These are phyloP conservation scores for Rhodotorula mucilaginosa DNA, from an alignment of 1,284 basidiomycete species.

Conservation along the genomic window DNA sequence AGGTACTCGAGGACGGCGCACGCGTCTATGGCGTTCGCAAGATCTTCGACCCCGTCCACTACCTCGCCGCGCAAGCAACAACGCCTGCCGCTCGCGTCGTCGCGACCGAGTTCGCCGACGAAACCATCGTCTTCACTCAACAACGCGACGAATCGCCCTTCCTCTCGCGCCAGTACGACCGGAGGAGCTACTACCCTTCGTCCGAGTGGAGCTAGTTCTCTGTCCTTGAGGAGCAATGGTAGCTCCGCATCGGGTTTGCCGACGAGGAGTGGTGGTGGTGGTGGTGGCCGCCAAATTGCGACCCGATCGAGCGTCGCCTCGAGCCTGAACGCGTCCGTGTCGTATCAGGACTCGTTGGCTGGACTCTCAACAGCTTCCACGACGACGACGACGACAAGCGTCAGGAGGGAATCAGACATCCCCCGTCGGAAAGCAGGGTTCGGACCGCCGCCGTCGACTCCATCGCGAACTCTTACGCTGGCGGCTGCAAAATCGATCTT, in stretches of 20 bases:
- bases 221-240: no score
- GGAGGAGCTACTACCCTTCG: background rate
- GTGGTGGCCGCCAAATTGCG: background rate
- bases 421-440: conserved; percentile 19
- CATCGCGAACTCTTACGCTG: background rate
- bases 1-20: no score
- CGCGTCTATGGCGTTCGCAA: no score
- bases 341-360: conserved; percentile 3
- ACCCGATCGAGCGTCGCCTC: conserved; percentile 1
- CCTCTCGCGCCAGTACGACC: background rate
- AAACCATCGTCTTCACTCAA: background rate
- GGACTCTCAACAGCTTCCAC: background rate
- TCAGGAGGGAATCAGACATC: background rate
- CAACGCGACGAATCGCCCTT: background rate
- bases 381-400: background rate
- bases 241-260: background rate
- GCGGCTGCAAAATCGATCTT: background rate
- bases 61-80: no score
- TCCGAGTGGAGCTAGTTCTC: background rate
- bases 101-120: background rate
- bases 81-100: background rate
- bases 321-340: background rate
- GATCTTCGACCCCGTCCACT: no score
- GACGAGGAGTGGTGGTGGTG: no score
- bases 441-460: background rate